Evolutionary conservation across 306 rosid species (phyloP), one percentile per base, ranked within the genome.

Genomic region (Cucumis melo): DNA sequence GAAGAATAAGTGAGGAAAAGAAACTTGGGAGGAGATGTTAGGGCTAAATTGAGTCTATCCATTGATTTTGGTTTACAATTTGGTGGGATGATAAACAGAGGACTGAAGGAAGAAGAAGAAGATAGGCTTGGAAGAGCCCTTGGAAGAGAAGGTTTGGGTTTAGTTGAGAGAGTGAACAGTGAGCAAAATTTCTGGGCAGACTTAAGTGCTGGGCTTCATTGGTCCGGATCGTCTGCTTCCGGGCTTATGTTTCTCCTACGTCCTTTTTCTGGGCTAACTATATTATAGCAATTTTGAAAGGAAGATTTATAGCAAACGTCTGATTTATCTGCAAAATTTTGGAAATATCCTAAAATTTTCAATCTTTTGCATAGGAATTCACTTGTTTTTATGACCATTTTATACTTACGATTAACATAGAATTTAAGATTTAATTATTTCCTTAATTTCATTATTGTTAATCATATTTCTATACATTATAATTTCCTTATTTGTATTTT

Each of bases 31-130:
- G 65, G 61, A 20, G 80, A 66, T 36, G 80, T 24, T 34, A 78
- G 66, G 54, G 75, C 75, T 16, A 78, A 65, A 56, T 27, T 78
- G 64, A 78, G 65, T n/a, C 56, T 78, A 1, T 78, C 80, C 80
- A 78, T 78, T 64, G 73, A 34, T 51, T 23, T 76, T 57, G 14
- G 23, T 2, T 27, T 41, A 14, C 13, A 16, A 21, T 29, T 29
- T 17, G 46, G 17, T 50, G 11, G 1, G 46, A 29, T 46, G 38
- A 16, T 50, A 0, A 73, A 73, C 76, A 73, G 76, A 8, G 10
- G 41, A 48, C 13, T 71, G n/a, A 0, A 27, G 76, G 42, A 19
- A 64, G 76, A 48, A 27, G 76, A 51, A 13, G 77, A 73, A 73
- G 77, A 73, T 73, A 53, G 74, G 56, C 55, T 68, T 68, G 2